Percentiles rank a stretch among this genome's conserved stretches.
phyloP scores from a whole-genome alignment of 78 protist genomes.

The Mantamonas sphyraenae region DNA sequence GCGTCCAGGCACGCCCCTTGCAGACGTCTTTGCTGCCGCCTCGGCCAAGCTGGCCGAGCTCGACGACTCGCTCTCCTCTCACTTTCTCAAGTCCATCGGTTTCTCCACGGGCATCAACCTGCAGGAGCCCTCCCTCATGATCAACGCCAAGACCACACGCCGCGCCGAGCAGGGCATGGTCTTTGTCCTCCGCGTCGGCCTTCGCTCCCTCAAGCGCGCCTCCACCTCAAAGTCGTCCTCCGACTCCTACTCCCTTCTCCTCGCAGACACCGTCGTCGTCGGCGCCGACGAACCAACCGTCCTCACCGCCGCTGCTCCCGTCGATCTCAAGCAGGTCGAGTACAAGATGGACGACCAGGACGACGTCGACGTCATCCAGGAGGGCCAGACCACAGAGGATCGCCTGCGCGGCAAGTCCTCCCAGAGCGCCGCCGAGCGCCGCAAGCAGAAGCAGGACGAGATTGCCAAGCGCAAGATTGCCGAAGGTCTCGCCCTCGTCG shows the following conservation, averaged over 20 bases:
- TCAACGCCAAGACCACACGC: neutral
- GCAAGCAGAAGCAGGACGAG: too few species aligned
- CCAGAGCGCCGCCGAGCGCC: too few species aligned
- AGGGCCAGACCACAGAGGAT: neutral
- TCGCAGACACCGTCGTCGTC: slow-evolving; percentile 8
- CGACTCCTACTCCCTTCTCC: slow-evolving; percentile 6
- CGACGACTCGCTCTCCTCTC: neutral
- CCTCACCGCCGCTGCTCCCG: neutral
- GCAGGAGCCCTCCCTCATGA: neutral
- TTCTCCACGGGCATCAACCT: slow-evolving; percentile 19
- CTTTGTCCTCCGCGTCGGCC: neutral
- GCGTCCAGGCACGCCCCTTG: neutral
- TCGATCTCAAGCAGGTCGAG: neutral
- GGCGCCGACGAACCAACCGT: neutral
- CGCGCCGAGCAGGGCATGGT: slow-evolving; percentile 5
- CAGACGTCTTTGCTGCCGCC: neutral
- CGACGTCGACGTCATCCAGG: neutral
- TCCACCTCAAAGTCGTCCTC: neutral
- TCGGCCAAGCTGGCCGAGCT: neutral
- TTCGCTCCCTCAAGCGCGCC: neutral
- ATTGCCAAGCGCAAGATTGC: too few species aligned
- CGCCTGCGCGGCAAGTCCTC: too few species aligned
- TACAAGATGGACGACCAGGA: neutral
- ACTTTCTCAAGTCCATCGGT: too few species aligned
- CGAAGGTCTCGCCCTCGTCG: too few species aligned